phyloP scores from a whole-genome alignment of 2,329 filamentous ascomycete species.

The Fusarium brachygibbosum region DNA sequence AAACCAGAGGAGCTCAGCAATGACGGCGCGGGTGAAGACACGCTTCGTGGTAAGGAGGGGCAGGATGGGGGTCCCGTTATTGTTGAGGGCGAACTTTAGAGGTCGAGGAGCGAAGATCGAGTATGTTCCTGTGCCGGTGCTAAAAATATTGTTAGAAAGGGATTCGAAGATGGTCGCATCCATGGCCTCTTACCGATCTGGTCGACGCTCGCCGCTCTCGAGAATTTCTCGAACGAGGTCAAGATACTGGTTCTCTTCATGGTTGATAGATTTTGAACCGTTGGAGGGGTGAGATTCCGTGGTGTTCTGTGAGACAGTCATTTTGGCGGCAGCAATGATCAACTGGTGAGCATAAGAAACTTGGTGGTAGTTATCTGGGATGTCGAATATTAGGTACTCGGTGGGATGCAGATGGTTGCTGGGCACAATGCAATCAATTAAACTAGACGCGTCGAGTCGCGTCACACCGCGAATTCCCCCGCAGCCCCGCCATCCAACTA shows the following conservation, averaged over 20 bases:
- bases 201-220: slow-evolving; percentile 84
- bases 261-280: slow-evolving; percentile 53
- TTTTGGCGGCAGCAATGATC: slow-evolving; percentile 12
- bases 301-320: slow-evolving; percentile 38
- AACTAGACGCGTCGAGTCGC: slow-evolving; percentile 32
- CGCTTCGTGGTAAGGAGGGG: slow-evolving; percentile 98
- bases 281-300: slow-evolving; percentile 23
- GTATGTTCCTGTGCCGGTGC: slow-evolving; percentile 92
- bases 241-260: slow-evolving; percentile 96
- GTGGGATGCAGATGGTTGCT: not conserved
- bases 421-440: slow-evolving; percentile 36
- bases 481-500: slow-evolving; percentile 9
- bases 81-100: slow-evolving; percentile 86
- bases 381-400: not conserved
- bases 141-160: slow-evolving; percentile 52
- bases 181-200: slow-evolving; percentile 74
- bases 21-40: slow-evolving; percentile 90
- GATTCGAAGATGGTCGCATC: not conserved
- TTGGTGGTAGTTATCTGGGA: not conserved
- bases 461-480: slow-evolving; percentile 18
- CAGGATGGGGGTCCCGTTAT: slow-evolving; percentile 73
- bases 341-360: not conserved
- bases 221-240: slow-evolving; percentile 89
- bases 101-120: slow-evolving; percentile 90
- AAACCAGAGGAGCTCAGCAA: slow-evolving; percentile 97